Conservation (phyloP, 2,329 filamentous ascomycete species). For the Microdochium bolleyi region DNA sequence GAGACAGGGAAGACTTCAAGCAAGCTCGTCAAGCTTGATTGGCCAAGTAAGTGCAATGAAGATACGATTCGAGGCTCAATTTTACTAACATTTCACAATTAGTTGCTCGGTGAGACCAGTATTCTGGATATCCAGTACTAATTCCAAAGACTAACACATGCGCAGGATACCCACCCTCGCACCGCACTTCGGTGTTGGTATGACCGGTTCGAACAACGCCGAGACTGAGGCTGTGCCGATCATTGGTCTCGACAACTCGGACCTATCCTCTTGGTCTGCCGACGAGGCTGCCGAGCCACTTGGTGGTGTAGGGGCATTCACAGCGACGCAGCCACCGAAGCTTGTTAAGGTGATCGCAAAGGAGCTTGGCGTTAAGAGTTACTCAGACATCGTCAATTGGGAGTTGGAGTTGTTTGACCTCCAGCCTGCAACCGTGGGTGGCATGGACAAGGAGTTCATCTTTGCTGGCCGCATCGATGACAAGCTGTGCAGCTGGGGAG, state of each 20-base stretch:
- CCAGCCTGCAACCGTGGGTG: slow-evolving; percentile 76
- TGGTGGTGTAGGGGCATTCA: slow-evolving; percentile 64
- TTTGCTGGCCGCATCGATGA: slow-evolving; percentile 94
- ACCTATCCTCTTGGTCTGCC: slow-evolving; percentile 29
- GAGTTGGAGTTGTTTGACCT: slow-evolving; percentile 92
- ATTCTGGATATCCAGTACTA: background rate
- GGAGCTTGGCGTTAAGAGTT: slow-evolving; percentile 66
- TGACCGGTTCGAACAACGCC: slow-evolving; percentile 61
- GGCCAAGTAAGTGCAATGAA: slow-evolving; percentile 54
- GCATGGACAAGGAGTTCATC: slow-evolving; percentile 87
- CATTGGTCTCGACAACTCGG: slow-evolving; percentile 75
- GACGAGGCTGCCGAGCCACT: slow-evolving; percentile 33
- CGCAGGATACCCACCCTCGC: slow-evolving; percentile 71
- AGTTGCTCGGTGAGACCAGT: slow-evolving; percentile 52
- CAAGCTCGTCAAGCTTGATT: slow-evolving; percentile 83
- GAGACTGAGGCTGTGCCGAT: slow-evolving; percentile 95
- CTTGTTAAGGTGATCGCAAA: slow-evolving; percentile 77
- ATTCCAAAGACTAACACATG: background rate
- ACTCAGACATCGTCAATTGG: slow-evolving; percentile 82
- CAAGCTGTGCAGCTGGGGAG: slow-evolving; percentile 93
- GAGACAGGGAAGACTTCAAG: slow-evolving; percentile 67
- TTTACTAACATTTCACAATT: slow-evolving; percentile 7
- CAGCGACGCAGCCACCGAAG: slow-evolving; percentile 73
- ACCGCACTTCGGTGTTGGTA: slow-evolving; percentile 81
- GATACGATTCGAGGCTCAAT: background rate